These are phyloP conservation scores for Corynascus novoguineensis DNA, from an alignment of 495 filamentous ascomycete species.

Conservation along the genomic window DNA sequence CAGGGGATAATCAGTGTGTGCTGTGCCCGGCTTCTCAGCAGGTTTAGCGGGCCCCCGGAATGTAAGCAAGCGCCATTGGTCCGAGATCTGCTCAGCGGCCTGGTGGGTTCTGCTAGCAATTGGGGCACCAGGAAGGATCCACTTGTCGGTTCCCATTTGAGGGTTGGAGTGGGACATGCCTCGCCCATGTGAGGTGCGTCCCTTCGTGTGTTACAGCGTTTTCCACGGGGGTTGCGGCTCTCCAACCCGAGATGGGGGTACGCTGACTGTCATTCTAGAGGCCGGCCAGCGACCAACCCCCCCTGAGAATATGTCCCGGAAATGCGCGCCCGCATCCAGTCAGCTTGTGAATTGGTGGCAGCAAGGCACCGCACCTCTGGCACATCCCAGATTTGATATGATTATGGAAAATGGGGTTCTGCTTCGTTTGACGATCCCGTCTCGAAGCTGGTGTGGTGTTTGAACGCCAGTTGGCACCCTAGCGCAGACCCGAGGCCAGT, in stretches of 20 bases:
- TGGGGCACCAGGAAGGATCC: neutral
- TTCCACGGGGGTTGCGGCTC: neutral
- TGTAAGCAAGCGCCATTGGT: neutral
- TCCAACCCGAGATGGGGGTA: too few relatives aligned
- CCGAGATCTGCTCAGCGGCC: neutral
- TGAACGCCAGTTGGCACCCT: neutral
- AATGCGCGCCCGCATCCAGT: conserved; percentile 5
- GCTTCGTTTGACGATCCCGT: too few relatives aligned
- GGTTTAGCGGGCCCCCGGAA: too few relatives aligned
- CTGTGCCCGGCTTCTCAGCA: conserved; percentile 1
- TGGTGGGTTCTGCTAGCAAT: neutral
- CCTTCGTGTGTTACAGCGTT: conserved; percentile 2
- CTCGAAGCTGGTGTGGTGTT: too few relatives aligned
- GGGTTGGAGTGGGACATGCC: neutral
- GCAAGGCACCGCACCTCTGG: neutral
- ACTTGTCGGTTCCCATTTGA: neutral
- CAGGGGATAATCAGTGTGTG: too few relatives aligned
- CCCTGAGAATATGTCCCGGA: neutral
- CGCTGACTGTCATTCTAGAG: too few relatives aligned
- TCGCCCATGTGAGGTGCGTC: neutral
- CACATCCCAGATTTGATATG: too few relatives aligned
- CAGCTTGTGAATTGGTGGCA: neutral
- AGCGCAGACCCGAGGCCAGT: neutral
- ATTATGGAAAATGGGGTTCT: too few relatives aligned
- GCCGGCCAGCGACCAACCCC: neutral